Base-by-base conservation (phyloP, 2,329 filamentous ascomycete genomes). In the Scedosporium dehoogii region DNA sequence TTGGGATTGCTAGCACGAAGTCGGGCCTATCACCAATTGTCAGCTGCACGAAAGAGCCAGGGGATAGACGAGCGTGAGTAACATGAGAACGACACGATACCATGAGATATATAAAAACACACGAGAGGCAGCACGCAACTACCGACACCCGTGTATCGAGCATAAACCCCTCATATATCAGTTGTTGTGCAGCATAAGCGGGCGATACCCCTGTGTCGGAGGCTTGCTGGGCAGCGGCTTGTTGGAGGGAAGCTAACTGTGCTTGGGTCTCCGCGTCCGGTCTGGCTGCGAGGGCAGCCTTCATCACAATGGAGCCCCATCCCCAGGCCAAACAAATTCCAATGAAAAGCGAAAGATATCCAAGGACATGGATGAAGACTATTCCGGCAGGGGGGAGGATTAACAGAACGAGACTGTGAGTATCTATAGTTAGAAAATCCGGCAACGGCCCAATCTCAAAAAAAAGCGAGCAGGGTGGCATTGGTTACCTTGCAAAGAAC, bases 301-400 rank as follows among this genome's bases (percentile, higher is more conserved):
- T 78, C 78, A 79, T 81, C 0, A 73, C 70, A 56, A 81, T 69
- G 2, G 79, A 70, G 3, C 79, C 79, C 79, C 79, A 82, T 4
- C 72, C 77, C 78, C 79, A 81, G 4, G 74, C 78, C 0, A 79
- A 66, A 38, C 72, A 75, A 67, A 81, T 78, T 18, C 79, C 79
- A 1, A 80, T 12, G 3, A 81, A 68, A 3, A 81, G 69, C 0
- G 79, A 75, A 0, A 78, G 42, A 0, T 73, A 68, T 9, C 69
- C 75, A 5, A 81, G 69, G 1, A 81, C 65, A 63, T 78, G 78
- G 46, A 81, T 68, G 42, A 78, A 76, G 1, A 81, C 66, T 14
- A 80, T 79, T 3, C 74, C 74, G 2, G 74, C 73, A 0, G 79
- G 78, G 0, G 79, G 79, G 0, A 76, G 71, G 25, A 81, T 78